Base-by-base conservation (phyloP, 2,329 filamentous ascomycete species). In the Diaporthe batatas region DNA sequence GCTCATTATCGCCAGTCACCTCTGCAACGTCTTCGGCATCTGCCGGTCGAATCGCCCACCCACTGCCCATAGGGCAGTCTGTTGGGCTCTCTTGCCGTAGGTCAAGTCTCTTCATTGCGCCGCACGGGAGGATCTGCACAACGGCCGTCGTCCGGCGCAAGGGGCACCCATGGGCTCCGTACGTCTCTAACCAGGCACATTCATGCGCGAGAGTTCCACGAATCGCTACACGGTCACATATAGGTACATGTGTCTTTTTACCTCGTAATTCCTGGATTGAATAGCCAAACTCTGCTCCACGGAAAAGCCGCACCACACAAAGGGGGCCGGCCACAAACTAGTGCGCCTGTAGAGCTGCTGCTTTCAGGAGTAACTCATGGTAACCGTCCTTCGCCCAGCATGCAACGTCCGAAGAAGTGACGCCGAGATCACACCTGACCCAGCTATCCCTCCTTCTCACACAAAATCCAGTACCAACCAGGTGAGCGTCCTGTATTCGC, bases 121-220 rank as follows among this genome's bases (percentile, higher is more conserved):
- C 53, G n/a, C 32, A 21, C 54, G 47, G 68, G 68, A 55, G 54
- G 44, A 73, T 71, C 72, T 68, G 49, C 62, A 62, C 29, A 53
- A 36, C 42, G 70, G 55, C 55, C 47, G 39, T 47, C 47, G 39
- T 47, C 64, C 39, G 42, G 53, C 53, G 16, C 62, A 34, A 70
- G 54, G 72, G 70, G 34, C 34, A 72, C 53, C 62, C 64, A 51
- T 73, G 64, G 57, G 29, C 44, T 47, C 34, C 42, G 44, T 23
- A 34, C 64, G 58, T 55, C 53, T 62, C 64, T 49, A 49, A 67
- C 29, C 70, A 72, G 70, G 70, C 62, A 72, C 65, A 34, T 68
- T 70, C 58, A 70, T 73, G 69, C 69, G 64, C 47, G 12, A 32
- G 57, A 53, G 36, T 51, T 59, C 55, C 44, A 68, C 57, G 16